Conservation (phyloP, 2,329 filamentous ascomycete species). For the Cadophora malorum region DNA sequence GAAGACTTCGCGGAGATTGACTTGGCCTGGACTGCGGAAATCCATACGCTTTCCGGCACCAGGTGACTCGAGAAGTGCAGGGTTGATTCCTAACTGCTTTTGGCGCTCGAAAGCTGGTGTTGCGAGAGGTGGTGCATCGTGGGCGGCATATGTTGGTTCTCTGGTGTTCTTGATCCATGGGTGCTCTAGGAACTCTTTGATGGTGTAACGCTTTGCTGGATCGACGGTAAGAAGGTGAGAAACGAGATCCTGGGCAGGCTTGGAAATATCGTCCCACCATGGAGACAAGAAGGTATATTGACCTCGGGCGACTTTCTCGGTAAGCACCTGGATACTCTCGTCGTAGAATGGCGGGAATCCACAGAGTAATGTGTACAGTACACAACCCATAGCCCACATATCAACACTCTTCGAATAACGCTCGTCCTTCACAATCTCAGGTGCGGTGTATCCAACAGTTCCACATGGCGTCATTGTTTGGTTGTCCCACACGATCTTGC, state of each 20-base stretch:
- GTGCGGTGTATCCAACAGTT: slow-evolving; percentile 96
- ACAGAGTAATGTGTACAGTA: slow-evolving; percentile 94
- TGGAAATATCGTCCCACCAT: slow-evolving; percentile 99
- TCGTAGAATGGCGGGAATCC: slow-evolving; percentile 99
- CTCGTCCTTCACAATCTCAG: slow-evolving; percentile 98
- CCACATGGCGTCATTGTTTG: slow-evolving; percentile 99
- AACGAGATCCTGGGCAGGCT: slow-evolving; percentile 91
- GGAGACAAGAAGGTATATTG: slow-evolving; percentile 98
- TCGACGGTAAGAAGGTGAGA: slow-evolving; percentile 93
- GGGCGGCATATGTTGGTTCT: slow-evolving; percentile 70
- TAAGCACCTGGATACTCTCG: slow-evolving; percentile 95
- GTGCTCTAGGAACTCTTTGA: slow-evolving; percentile 90
- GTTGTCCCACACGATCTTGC: slow-evolving; percentile 97
- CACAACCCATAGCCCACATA: slow-evolving; percentile 98
- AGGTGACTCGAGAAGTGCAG: slow-evolving; percentile 61
- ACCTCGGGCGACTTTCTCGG: slow-evolving; percentile 95
- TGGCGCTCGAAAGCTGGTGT: slow-evolving; percentile 61
- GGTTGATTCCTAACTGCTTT: slow-evolving; percentile 55
- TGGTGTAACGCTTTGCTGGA: slow-evolving; percentile 92
- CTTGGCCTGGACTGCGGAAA: slow-evolving; percentile 92
- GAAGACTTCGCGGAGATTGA: slow-evolving; percentile 96
- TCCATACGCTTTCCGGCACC: slow-evolving; percentile 75
- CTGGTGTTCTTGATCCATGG: slow-evolving; percentile 85
- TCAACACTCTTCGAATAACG: slow-evolving; percentile 98
- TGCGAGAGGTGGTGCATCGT: slow-evolving; percentile 74